phyloP scores from a whole-genome alignment of 2,329 filamentous ascomycete species.

The Chaetomium olivaceum region DNA sequence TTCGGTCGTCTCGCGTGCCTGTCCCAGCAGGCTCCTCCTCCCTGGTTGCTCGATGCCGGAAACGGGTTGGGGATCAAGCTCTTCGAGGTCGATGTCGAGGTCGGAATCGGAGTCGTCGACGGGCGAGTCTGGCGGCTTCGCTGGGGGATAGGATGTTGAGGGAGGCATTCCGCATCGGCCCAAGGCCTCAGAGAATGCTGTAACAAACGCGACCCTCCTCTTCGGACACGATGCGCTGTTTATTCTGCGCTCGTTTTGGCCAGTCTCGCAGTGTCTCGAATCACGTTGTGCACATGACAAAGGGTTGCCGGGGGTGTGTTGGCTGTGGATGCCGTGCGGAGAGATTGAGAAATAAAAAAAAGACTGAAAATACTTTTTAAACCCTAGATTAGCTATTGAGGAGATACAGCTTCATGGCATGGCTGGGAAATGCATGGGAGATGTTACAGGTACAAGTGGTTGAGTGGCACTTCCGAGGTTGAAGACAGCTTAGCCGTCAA shows the following conservation, averaged over 20 bases:
- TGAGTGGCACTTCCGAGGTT: background rate
- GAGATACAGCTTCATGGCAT: background rate
- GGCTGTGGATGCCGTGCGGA: background rate
- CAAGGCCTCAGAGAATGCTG: background rate
- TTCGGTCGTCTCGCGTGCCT: constrained; percentile 53
- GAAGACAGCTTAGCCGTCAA: background rate
- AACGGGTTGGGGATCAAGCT: constrained; percentile 65
- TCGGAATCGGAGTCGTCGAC: constrained; percentile 75
- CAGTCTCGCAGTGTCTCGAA: constrained; percentile 5
- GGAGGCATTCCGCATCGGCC: constrained; percentile 51
- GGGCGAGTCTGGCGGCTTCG: constrained; percentile 65
- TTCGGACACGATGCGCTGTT: background rate
- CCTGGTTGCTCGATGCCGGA: constrained; percentile 41
- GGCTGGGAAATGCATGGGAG: background rate
- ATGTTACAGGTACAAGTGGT: background rate
- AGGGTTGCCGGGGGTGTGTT: background rate
- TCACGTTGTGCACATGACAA: constrained; percentile 17
- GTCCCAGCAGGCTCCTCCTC: constrained; percentile 44
- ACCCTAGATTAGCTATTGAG: background rate
- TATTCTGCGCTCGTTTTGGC: background rate
- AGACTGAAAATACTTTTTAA: background rate
- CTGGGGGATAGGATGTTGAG: constrained; percentile 52
- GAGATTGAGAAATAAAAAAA: background rate
- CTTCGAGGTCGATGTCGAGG: constrained; percentile 74
- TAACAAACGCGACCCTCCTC: background rate